Conservation (phyloP, 2,329 filamentous ascomycete species). For the Pseudogymnoascus sp. region DNA sequence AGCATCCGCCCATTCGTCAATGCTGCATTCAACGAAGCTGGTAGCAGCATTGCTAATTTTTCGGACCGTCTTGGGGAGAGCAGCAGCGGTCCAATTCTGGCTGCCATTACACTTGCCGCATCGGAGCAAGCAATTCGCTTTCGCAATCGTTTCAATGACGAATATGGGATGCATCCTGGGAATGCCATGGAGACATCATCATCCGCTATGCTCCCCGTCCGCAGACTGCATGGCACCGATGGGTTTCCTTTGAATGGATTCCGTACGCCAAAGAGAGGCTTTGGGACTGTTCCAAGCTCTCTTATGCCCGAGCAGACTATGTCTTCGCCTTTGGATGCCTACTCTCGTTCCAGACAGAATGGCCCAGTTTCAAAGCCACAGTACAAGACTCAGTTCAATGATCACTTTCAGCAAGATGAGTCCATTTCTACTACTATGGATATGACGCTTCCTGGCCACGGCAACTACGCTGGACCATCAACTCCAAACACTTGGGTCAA, state of each 20-base stretch:
- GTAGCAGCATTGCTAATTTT: constrained; percentile 26
- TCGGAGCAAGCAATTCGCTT: not conserved
- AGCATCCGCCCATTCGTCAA: constrained; percentile 14
- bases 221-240: not conserved
- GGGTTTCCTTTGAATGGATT: not conserved
- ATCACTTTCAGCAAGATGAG: not conserved
- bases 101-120: not conserved
- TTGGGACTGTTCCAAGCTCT: not conserved
- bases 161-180: not conserved
- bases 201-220: not conserved
- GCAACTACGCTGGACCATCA: not conserved
- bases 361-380: not conserved
- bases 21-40: constrained; percentile 18
- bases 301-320: not conserved
- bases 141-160: not conserved
- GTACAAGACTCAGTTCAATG: not conserved
- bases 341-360: not conserved
- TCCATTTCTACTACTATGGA: not conserved
- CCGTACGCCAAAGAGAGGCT: not conserved
- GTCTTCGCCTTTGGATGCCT: not conserved
- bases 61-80: constrained; percentile 17
- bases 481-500: not conserved
- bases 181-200: not conserved
- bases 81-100: constrained; percentile 3
- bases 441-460: not conserved